Evolutionary conservation across 305 asterid genomes (phyloP), one percentile per base, ranked within the genome.

Genomic region (Fraxinus velutina): DNA sequence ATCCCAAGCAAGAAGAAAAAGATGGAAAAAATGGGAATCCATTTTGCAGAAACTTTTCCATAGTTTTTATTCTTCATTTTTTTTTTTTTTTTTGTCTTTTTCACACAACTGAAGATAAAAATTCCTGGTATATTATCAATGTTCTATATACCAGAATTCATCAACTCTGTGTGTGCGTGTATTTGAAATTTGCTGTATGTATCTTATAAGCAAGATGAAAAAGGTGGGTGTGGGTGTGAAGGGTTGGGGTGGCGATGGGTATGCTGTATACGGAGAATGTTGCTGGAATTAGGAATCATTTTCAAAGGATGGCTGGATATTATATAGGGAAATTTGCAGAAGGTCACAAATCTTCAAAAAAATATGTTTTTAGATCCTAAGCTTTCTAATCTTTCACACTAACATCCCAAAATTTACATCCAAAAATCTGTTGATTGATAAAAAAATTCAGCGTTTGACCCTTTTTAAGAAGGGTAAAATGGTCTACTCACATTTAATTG

Each of bases 21-120:
- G 66, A 86, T 84, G 27, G 91, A 86, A 83, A 88, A 86, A 70
- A 88, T 74, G n/a, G 91, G 91, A 77, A 88, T 78, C 89, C 91
- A 88, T 85, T 86, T 85, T 21, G 77, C 78, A 50, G 89, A 86
- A 3, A 86, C 88, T 79, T 85, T 88, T 42, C 82, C 79, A 83
- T 78, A 73, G 79, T 22, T 82, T 81, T 86, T 86, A 77, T 60
- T 84, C 88, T 79, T 88, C 91, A 88, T 84, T 27, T 27, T 27
- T 27, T 24, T 24, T 50, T 1, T 50, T 1, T 50, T 15, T 15
- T 12, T 68, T 30, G 22, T 57, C 68, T 19, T 57, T 57, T 6
- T 0, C 2, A 57, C 24, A 57, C 68, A 57, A 2, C 24, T 5
- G 68, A 57, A 57, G 68, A 57, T 57, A n/a, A 57, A 57, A 57